Percentiles rank a stretch among this genome's conserved stretches.
Conservation (phyloP, 2,329 filamentous ascomycete species). For the Diaporthe helianthi region DNA sequence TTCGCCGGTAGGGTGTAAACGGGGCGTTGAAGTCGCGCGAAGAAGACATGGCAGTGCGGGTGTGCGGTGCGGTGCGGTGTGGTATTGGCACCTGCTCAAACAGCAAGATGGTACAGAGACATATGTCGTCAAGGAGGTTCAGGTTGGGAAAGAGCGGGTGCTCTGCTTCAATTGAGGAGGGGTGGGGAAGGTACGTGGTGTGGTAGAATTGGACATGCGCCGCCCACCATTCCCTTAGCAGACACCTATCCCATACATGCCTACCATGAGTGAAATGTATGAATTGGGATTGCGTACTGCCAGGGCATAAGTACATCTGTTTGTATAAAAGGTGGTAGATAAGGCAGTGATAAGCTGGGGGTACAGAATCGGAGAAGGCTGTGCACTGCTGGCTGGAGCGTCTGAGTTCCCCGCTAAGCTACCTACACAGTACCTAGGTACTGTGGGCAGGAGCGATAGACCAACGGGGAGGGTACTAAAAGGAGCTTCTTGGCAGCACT, state of each 20-base stretch:
- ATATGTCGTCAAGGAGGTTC: conserved; percentile 11
- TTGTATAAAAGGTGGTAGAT: not conserved
- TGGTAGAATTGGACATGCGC: not conserved
- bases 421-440: no score
- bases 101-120: conserved; percentile 6
- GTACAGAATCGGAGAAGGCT: not conserved
- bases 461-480: no score
- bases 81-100: conserved; percentile 16
- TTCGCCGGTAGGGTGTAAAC: conserved; percentile 18
- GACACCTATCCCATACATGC: not conserved
- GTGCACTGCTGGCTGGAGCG: not conserved
- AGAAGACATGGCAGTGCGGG: conserved; percentile 17
- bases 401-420: not conserved
- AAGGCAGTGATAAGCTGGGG: not conserved
- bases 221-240: not conserved
- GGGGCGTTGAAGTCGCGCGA: conserved; percentile 19
- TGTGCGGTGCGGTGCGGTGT: conserved; percentile 12
- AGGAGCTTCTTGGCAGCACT: no score
- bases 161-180: not conserved
- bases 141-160: conserved; percentile 1
- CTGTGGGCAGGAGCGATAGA: no score
- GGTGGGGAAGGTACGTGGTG: not conserved
- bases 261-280: not conserved
- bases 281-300: not conserved
- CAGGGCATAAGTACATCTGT: not conserved